Evolutionary conservation across 176 grass and related monocot species (phyloP).

Genomic region (Cenchrus fungigraminus): DNA sequence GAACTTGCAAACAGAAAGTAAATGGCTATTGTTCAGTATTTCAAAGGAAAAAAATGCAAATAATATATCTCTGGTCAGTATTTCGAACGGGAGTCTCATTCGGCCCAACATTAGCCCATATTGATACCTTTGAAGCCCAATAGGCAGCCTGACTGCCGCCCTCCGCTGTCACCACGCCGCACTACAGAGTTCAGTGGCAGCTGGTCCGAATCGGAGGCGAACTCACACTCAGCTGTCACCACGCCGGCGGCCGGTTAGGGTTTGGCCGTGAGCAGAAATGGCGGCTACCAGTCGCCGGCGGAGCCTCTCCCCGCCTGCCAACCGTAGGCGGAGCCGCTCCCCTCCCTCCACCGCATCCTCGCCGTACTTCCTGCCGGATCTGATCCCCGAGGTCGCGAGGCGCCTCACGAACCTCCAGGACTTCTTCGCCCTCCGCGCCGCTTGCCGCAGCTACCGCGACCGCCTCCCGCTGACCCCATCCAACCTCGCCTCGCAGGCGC

Average conservation of each 20-base stretch:
- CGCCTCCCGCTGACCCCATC: constrained; percentile 7
- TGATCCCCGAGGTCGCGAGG: constrained; percentile 38
- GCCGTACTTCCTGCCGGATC: constrained; percentile 43
- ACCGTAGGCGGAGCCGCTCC: not conserved
- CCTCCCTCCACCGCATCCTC: not conserved
- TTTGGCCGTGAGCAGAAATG: not conserved
- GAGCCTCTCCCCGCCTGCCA: not conserved
- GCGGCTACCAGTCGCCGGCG: not conserved
- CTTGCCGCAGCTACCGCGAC: constrained; percentile 49
- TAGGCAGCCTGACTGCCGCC: not conserved
- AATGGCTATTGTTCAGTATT: too few species aligned
- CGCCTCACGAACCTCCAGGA: constrained; percentile 49
- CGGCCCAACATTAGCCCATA: not conserved
- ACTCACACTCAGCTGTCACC: not conserved
- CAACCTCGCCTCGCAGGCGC: constrained; percentile 40
- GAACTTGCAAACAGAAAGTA: too few species aligned
- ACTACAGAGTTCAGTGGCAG: not conserved
- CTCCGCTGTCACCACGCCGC: too few species aligned
- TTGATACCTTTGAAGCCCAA: not conserved
- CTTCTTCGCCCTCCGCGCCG: constrained; percentile 50
- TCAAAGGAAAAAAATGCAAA: too few species aligned
- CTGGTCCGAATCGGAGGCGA: not conserved
- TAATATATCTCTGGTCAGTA: not conserved
- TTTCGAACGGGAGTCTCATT: not conserved
- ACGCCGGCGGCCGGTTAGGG: not conserved